Conservation (phyloP, 345 rosid species). For the Citrus trifoliata region DNA sequence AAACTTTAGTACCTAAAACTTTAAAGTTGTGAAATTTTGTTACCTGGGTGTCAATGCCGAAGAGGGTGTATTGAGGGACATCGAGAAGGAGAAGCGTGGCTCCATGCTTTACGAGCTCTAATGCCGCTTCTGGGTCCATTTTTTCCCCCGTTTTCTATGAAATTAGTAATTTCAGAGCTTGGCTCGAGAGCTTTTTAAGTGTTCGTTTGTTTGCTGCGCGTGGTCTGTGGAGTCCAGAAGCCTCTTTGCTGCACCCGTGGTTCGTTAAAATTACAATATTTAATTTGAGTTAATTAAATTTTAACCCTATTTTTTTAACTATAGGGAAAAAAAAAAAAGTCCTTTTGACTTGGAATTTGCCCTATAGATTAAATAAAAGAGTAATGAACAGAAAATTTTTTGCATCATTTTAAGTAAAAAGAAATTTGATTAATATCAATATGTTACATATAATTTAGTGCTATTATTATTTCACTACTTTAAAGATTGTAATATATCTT, state of each 20-base stretch:
- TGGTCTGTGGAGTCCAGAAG: background rate
- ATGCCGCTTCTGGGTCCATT: constrained; percentile 75
- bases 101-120: constrained; percentile 74
- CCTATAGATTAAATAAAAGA: no score
- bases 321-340: no score
- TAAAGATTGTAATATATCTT: no score
- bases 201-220: background rate
- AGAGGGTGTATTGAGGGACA: constrained; percentile 73
- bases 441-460: no score
- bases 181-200: background rate
- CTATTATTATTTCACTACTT: no score
- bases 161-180: background rate
- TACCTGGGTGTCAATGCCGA: constrained; percentile 89
- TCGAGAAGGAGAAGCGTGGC: constrained; percentile 81
- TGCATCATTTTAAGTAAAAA: no score
- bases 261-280: no score
- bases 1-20: background rate
- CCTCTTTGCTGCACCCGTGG: background rate
- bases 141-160: background rate
- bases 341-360: no score
- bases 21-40: background rate
- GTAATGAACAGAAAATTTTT: no score
- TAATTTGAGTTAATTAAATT: no score
- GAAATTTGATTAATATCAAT: no score
- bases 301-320: no score